Conservation (phyloP, 1,284 basidiomycete species). For the Cryptococcus depauperatus region DNA sequence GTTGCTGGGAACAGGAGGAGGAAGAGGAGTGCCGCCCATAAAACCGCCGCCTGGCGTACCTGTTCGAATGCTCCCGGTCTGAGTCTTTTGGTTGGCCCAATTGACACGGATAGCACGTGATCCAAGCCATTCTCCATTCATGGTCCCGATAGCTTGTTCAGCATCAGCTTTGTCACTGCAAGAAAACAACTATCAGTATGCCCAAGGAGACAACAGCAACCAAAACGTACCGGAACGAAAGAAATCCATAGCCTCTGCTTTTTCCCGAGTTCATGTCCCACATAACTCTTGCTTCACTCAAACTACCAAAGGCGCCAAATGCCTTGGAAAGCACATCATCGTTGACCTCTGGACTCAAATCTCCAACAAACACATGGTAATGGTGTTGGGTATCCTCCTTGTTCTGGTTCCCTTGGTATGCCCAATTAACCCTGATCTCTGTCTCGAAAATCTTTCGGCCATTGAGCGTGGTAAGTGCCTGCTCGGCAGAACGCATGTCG, state of each 20-base stretch:
- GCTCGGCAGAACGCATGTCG: conserved; percentile 95
- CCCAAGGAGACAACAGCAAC: conserved; percentile 20
- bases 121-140: conserved; percentile 99
- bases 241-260: conserved; percentile 57
- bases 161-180: conserved; percentile 96
- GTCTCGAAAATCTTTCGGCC: conserved; percentile 97
- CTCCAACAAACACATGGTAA: conserved; percentile 96
- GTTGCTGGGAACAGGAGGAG: conserved; percentile 1
- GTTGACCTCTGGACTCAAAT: conserved; percentile 94
- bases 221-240: conserved; percentile 47
- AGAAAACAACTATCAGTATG: conserved; percentile 69
- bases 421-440: conserved; percentile 96
- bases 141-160: conserved; percentile 93
- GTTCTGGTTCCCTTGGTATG: conserved; percentile 83
- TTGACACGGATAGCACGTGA: conserved; percentile 96
- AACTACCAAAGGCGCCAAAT: conserved; percentile 85
- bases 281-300: conserved; percentile 98
- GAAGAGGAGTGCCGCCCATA: conserved; percentile 8
- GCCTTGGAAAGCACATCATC: conserved; percentile 94
- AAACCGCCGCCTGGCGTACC: conserved; percentile 10
- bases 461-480: conserved; percentile 90
- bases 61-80: conserved; percentile 46
- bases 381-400: conserved; percentile 85
- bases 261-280: conserved; percentile 99
- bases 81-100: conserved; percentile 97